Conservation (phyloP, 371 early-diverging fungal genomes). For the Syncephalastrum contaminatum region DNA sequence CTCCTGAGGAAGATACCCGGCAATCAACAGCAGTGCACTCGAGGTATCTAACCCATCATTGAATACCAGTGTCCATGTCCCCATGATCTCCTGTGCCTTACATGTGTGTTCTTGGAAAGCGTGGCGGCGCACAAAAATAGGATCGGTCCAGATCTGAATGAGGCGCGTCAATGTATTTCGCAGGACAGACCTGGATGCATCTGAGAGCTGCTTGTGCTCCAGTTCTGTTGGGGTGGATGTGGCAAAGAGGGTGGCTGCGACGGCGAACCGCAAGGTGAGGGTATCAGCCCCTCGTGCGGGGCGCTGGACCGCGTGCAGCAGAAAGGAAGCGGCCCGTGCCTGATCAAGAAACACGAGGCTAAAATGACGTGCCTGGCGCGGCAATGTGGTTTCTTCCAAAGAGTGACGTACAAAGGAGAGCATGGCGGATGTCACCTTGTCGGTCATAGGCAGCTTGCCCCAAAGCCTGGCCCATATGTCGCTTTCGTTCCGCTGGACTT, state of each 20-base stretch:
- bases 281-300: not conserved
- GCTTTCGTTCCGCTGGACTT: not conserved
- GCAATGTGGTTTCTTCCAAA: not conserved
- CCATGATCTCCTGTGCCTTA: conserved; percentile 8
- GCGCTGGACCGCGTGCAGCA: conserved; percentile 4
- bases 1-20: conserved; percentile 21
- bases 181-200: not conserved
- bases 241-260: conserved; percentile 1
- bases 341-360: too few relatives aligned
- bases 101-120: conserved; percentile 26
- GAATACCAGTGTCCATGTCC: not conserved
- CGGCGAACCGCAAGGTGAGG: not conserved
- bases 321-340: not conserved
- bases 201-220: not conserved
- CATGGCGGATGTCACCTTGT: too few relatives aligned
- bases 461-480: not conserved
- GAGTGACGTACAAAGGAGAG: not conserved
- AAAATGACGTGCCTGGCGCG: conserved; percentile 1
- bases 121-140: conserved; percentile 33
- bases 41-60: conserved; percentile 29
- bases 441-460: too few relatives aligned
- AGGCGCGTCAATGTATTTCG: not conserved
- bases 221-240: not conserved
- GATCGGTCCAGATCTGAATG: conserved; percentile 35
- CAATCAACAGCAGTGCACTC: conserved; percentile 15